Evolutionary conservation across 768 basidiomycete species (phyloP), one percentile per base, ranked within the genome.

Genomic region (Trametes maxima): DNA sequence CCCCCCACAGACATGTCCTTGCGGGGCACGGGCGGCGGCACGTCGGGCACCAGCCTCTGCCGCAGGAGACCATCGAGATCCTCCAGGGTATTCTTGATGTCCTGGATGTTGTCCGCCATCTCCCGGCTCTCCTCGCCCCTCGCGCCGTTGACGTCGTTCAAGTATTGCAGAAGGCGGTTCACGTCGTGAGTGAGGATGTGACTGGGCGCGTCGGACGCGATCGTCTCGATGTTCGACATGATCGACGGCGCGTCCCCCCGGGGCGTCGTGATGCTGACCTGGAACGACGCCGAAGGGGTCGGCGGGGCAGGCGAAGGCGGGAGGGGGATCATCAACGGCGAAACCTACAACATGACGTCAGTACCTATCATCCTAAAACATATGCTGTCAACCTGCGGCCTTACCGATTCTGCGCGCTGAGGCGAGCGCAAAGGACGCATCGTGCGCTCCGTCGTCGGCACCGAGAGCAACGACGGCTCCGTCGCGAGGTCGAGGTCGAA

Each of bases 41-140:
- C 22, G 19, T 70, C 70, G 28, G 52, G 67, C 13, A 50, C 65
- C 49, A 58, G 62, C 49, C 46, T 33, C 10, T 57, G 49, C 10
- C 52, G 39, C 21, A 60, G 59, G 5, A 60, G 59, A 16, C 48
- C 51, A 33, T 63, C 53, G n/a, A 71, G 77, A 46, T 86, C 84
- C 13, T 78, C 79, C 2, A 96, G 75, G 64, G 90, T 86, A 39
- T 87, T 79, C 59, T 88, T 82, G 40, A 97, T 83, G 0, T 85
- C 82, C 53, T 82, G 82, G 4, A 96, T 78, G 68, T 89, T 86
- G 47, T 84, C 85, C 0, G 81, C 79, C 8, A 95, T 69, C 16
- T 87, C 86, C 25, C 82, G 78, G 33, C 79, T 82, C 65, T 95
- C 90, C 2, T 82, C 78, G 0, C 84, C 86, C 54, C 89, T 77